Evolutionary conservation across 148 eudicot species (phyloP), one percentile per base, ranked within the genome.

Genomic region (Vaccinium vitisidaea): DNA sequence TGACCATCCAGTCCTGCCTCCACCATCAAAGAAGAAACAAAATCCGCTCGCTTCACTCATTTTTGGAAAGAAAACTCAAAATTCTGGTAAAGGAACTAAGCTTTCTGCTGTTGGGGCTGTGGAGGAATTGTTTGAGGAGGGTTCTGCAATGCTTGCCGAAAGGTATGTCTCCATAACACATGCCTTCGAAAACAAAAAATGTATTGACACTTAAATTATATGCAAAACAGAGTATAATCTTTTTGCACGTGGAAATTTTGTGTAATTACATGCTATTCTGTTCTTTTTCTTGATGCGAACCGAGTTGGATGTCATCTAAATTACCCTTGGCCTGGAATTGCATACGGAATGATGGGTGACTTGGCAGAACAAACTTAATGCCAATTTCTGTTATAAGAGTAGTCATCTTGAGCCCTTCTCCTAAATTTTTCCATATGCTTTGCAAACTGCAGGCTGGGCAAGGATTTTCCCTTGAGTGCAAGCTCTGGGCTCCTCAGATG

Each of bases 111-210:
- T 97, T 74, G 99, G 99, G 79, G 93, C 88, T 84, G 99, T 95
- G 85, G 98, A 97, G 88, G 99, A 97, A 88, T 89, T 97, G 83
- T 97, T 97, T 87, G 99, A 97, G 90, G 99, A 96, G 90, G 99
- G 99, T 81, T 96, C 99, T 86, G 98, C 98, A 81, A 91, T 93
- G 94, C 98, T 95, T 89, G 94, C 98, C 39, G 99, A 96, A 91
- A 94, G 99, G 99, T 92, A 88, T 69, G 61, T 19, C 63, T 36
- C 61, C 43, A 1, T 54, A 52, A 77, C 30, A 56, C 77, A 46
- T 16, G 21, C 15, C 58, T 59, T 50, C 52, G 55, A 7, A 23
- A 52, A 46, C 48, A 25, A 21, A 21, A 15, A 75, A 10, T 1
- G 80, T 52, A 25, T 30, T 13, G 2, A 53, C 49, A 30, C 65